These are phyloP conservation scores for Cyclocybe cylindracea DNA, from an alignment of 768 basidiomycete species.

Conservation along the genomic window DNA sequence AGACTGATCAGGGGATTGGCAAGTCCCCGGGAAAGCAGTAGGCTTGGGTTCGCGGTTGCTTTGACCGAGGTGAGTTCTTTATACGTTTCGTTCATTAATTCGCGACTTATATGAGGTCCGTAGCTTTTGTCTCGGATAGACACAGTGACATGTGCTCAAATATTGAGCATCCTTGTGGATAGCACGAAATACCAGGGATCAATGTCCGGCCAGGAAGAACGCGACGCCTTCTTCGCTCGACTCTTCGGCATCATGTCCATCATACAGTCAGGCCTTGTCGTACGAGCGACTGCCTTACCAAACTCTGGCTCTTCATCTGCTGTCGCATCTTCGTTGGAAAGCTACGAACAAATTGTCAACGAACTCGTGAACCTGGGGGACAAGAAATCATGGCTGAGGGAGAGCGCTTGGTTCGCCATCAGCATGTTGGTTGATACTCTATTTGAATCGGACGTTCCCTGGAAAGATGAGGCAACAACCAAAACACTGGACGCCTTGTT, in stretches of 20 bases:
- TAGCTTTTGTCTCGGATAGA: constrained; percentile 80
- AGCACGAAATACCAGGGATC: constrained; percentile 71
- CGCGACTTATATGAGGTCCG: constrained; percentile 2
- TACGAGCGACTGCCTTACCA: constrained; percentile 56
- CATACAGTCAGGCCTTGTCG: constrained; percentile 82
- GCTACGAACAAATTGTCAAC: constrained; percentile 58
- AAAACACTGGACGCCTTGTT: constrained; percentile 54
- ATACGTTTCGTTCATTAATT: background rate
- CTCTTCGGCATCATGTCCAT: constrained; percentile 88
- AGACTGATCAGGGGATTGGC: constrained; percentile 86
- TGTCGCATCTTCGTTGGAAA: constrained; percentile 54
- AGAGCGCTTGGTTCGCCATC: constrained; percentile 89
- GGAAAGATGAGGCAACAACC: constrained; percentile 69
- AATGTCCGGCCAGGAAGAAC: constrained; percentile 89
- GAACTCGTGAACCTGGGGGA: constrained; percentile 72
- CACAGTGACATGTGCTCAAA: constrained; percentile 76
- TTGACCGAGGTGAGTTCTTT: constrained; percentile 77
- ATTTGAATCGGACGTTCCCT: constrained; percentile 57
- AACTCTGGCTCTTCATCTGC: constrained; percentile 54
- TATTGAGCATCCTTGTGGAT: constrained; percentile 74
- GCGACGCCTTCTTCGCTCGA: constrained; percentile 89
- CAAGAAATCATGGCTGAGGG: constrained; percentile 87
- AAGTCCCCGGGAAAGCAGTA: constrained; percentile 89
- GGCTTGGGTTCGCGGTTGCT: constrained; percentile 94
- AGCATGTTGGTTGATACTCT: constrained; percentile 63